Evolutionary conservation across 75 land plant genomes (phyloP).

Genomic region (Cryptomeria japonica): DNA sequence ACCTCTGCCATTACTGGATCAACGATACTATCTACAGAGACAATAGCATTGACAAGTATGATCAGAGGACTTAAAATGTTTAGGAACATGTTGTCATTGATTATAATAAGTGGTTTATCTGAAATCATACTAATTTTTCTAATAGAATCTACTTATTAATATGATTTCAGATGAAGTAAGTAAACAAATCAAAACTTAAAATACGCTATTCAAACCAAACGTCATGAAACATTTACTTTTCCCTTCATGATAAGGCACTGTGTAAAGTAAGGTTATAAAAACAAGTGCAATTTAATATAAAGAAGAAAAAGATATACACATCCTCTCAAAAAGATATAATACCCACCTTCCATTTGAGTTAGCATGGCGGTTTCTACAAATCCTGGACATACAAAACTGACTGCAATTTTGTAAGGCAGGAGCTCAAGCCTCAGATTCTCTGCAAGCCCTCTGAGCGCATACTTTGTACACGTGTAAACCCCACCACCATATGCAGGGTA

Average conservation of each 20-base stretch:
- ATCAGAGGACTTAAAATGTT: too few relatives aligned
- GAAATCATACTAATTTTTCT: too few relatives aligned
- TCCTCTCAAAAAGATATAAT: neutral
- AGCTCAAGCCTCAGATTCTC: conserved; percentile 30
- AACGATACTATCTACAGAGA: neutral
- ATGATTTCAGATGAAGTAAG: too few relatives aligned
- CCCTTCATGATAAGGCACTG: too few relatives aligned
- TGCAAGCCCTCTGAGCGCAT: conserved; percentile 31
- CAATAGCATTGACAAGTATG: neutral
- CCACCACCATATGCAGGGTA: neutral
- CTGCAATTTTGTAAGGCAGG: conserved; percentile 28
- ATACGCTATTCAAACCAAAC: too few relatives aligned
- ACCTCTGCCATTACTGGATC: conserved; percentile 8
- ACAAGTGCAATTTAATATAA: neutral
- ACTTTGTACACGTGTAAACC: conserved; percentile 26
- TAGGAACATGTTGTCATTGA: too few relatives aligned
- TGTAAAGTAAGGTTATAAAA: too few relatives aligned
- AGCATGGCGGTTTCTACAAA: conserved; percentile 33
- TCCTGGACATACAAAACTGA: conserved; percentile 29
- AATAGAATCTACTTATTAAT: too few relatives aligned
- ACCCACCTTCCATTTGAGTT: conserved; percentile 14
- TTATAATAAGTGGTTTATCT: too few relatives aligned
- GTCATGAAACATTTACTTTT: too few relatives aligned
- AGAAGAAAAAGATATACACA: too few relatives aligned
- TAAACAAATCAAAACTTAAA: too few relatives aligned